A percentile compares a stretch with the other conserved stretches of the same genome.
Conservation (phyloP, 2,329 filamentous ascomycete genomes). For the Aspergillus vadensis region DNA sequence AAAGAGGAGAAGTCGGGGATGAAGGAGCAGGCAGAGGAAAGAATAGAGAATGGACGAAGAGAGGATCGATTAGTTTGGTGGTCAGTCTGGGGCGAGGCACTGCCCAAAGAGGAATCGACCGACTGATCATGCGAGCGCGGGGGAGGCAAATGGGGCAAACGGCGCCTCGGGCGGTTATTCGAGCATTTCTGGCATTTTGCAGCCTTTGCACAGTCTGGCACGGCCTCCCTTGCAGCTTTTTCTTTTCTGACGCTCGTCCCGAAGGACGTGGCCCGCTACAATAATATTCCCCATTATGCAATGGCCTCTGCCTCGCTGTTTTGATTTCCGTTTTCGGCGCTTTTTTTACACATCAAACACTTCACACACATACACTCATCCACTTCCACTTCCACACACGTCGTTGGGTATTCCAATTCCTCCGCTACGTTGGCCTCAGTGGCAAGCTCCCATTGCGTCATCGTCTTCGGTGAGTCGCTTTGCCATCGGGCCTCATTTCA, state of each 20-base stretch:
- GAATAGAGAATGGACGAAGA: slow-evolving; percentile 12
- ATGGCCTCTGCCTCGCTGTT: not conserved
- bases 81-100: slow-evolving; percentile 24
- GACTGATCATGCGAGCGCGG: slow-evolving; percentile 44
- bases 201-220: not conserved
- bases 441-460: slow-evolving; percentile 5
- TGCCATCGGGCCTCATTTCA: not conserved
- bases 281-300: not conserved
- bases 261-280: not conserved
- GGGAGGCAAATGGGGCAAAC: slow-evolving; percentile 29
- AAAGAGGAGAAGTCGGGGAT: slow-evolving; percentile 14
- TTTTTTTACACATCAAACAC: not conserved
- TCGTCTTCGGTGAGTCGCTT: not conserved
- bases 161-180: slow-evolving; percentile 26
- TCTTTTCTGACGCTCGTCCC: not conserved
- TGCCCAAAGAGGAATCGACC: slow-evolving; percentile 26
- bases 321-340: not conserved
- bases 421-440: slow-evolving; percentile 7
- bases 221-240: not conserved
- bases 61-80: slow-evolving; percentile 8
- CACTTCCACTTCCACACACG: not conserved
- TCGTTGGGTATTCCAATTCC: slow-evolving; percentile 1
- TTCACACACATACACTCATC: not conserved
- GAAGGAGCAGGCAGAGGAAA: not conserved
- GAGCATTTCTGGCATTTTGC: not conserved